A percentile compares a stretch with the other conserved stretches of the same genome.
Conservation (phyloP, 768 basidiomycete genomes). For the Jaapia argillacea region DNA sequence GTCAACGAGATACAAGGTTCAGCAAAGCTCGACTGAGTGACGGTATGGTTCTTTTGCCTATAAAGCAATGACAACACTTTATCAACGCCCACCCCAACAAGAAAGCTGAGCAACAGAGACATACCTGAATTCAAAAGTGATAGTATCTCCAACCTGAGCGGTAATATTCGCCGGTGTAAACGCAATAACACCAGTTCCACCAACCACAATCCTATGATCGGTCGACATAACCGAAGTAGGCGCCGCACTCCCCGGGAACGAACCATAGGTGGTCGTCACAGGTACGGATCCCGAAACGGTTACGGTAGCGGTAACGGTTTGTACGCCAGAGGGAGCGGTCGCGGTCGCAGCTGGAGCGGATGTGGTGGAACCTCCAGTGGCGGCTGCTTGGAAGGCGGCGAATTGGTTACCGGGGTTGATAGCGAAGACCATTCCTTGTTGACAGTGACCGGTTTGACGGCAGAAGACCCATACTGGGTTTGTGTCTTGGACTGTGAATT, state of each 20-base stretch:
- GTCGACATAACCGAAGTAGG: conserved; percentile 18
- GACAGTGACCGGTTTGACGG: conserved; percentile 44
- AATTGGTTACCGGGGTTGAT: conserved; percentile 50
- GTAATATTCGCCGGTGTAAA: conserved; percentile 24
- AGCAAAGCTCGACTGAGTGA: conserved; percentile 26
- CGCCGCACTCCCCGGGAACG: conserved; percentile 20
- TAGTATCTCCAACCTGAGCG: conserved; percentile 25
- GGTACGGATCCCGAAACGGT: conserved; percentile 18
- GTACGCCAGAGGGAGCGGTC: conserved; percentile 21
- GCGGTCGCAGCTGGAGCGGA: conserved; percentile 16
- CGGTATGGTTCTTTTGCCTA: conserved; percentile 27
- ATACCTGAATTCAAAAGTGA: conserved; percentile 27
- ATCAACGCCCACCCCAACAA: not conserved
- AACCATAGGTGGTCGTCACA: conserved; percentile 25
- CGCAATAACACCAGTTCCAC: conserved; percentile 14
- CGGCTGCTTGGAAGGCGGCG: conserved; percentile 43
- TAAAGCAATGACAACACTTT: not conserved
- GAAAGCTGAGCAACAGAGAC: not conserved
- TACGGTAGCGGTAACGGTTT: conserved; percentile 30
- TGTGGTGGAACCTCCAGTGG: conserved; percentile 23
- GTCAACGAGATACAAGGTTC: conserved; percentile 28
- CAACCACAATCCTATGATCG: conserved; percentile 21
- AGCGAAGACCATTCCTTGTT: conserved; percentile 56
- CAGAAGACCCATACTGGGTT: conserved; percentile 54
- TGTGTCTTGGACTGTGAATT: conserved; percentile 28